A percentile compares a stretch with the other conserved stretches of the same genome.
These are phyloP conservation scores for Fraxinus excelsior DNA, from an alignment of 257 asterid genomes.

Conservation along the genomic window DNA sequence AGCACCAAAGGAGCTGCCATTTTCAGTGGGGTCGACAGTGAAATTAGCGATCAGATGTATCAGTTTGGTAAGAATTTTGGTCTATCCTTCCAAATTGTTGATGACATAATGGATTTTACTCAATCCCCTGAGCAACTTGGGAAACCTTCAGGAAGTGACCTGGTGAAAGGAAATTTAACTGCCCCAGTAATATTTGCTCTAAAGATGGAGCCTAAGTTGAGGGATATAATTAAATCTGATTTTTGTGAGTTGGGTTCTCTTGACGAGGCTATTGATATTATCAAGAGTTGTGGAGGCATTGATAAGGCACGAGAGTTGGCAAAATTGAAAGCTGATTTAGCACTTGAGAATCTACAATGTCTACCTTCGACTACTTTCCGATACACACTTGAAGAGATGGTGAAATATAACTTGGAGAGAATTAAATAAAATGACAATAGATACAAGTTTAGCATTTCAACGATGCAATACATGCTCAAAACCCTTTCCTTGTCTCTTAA, in stretches of 20 bases:
- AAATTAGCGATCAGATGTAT: conserved; percentile 64
- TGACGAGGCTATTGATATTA: conserved; percentile 68
- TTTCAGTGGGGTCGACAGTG: conserved; percentile 63
- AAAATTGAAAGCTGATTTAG: conserved; percentile 64
- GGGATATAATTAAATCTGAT: conserved; percentile 78
- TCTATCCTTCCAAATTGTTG: conserved; percentile 83
- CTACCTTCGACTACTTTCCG: conserved; percentile 64
- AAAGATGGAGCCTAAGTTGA: conserved; percentile 55
- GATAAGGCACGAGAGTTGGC: conserved; percentile 79
- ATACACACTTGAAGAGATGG: conserved; percentile 67
- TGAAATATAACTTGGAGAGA: conserved; percentile 73
- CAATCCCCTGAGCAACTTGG: conserved; percentile 91
- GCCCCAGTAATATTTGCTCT: conserved; percentile 90
- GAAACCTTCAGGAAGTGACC: conserved; percentile 88
- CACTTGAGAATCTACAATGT: conserved; percentile 62
- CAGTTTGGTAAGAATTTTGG: conserved; percentile 92
- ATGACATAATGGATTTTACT: conserved; percentile 83
- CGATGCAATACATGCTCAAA: too few species aligned
- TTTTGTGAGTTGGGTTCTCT: conserved; percentile 78
- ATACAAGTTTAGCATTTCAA: too few species aligned
- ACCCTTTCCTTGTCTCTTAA: too few species aligned
- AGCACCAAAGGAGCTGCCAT: conserved; percentile 91
- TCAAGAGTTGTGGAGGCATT: conserved; percentile 73
- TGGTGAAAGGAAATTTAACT: conserved; percentile 78
- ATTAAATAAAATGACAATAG: conserved; percentile 44